Evolutionary conservation across 208 protist genomes (phyloP), one percentile per base, ranked within the genome.

Genomic region (Acanthamoeba royreba): DNA sequence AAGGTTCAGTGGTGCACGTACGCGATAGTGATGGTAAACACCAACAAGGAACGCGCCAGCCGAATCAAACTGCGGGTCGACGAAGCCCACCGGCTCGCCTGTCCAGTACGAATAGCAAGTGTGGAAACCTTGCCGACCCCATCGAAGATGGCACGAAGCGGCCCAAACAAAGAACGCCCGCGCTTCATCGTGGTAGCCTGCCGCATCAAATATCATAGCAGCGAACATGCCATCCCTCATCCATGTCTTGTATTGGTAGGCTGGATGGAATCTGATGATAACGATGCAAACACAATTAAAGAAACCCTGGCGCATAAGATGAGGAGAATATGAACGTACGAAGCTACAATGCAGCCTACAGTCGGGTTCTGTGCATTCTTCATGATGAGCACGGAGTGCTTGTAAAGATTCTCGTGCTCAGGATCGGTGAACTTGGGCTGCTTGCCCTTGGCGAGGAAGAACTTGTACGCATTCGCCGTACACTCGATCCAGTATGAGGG

Each of bases 301-400:
- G 17, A 8, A 22, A 47, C 66, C 38, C 40, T 17, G 40, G 38
- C 38, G 87, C n/a, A 31, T 87, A 11, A 58, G 53, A 92, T 58
- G 19, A 8, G 17, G 25, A 92, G 17, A 69, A 28, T 79, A 9
- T 49, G 90, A 25, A 92, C 69, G 77, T 92, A 94, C 19, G 86
- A 93, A 31, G 93, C 93, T 11, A 94, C 81, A 47, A 94, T 93
- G 49, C 69, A 69, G 40, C 93, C 93, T 17, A 93, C 49, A 13
- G 92, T 94, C 35, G 93, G 93, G 74, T 95, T 95, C 72, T 94
- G 79, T 8, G 92, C 61, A 38, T 95, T 81, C 88, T 95, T 95
- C 66, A 94, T 92, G 22, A 92, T 46, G 19, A 94, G 25, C 33
- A 94, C 42, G 40, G 79, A 74, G 79, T 45, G 40, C 31, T 87